Percentiles rank a stretch among this genome's conserved stretches.
These are phyloP conservation scores for Spirogloea muscicola DNA, from an alignment of 139 green algal genomes.

Conservation along the genomic window DNA sequence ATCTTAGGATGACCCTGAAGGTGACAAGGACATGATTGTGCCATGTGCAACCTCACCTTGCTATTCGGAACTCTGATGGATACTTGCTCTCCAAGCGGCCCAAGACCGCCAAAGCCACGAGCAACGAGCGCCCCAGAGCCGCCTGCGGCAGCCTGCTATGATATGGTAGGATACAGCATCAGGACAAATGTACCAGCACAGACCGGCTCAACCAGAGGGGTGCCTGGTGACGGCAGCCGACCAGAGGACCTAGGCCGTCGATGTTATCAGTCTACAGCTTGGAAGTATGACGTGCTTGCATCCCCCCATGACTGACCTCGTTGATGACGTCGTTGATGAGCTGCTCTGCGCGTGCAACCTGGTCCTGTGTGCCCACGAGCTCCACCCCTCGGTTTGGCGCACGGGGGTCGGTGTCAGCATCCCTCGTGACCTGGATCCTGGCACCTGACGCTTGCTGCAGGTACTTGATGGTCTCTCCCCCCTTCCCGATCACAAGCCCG, in stretches of 20 bases:
- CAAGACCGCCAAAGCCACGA: conserved; percentile 14
- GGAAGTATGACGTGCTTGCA: background rate
- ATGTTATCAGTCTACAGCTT: background rate
- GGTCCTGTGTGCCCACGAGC: conserved; percentile 39
- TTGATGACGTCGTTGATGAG: conserved; percentile 38
- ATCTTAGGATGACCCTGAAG: background rate
- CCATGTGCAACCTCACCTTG: conserved; percentile 29
- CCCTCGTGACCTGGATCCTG: conserved; percentile 61
- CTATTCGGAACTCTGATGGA: conserved; percentile 40
- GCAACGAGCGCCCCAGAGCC: conserved; percentile 11
- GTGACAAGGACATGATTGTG: background rate
- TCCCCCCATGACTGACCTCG: conserved; percentile 25
- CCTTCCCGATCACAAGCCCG: conserved; percentile 88
- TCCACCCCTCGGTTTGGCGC: conserved; percentile 8
- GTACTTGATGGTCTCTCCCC: conserved; percentile 91
- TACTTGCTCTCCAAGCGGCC: conserved; percentile 1
- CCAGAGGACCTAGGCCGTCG: background rate
- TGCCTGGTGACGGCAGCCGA: background rate
- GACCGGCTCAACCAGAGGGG: background rate
- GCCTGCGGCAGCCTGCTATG: conserved; percentile 12
- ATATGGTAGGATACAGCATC: background rate
- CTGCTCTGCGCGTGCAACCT: conserved; percentile 28
- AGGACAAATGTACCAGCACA: background rate
- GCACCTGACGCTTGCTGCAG: conserved; percentile 82
- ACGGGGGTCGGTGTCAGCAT: conserved; percentile 36